Percentiles rank a stretch among this genome's conserved stretches.
These are phyloP conservation scores for Chrysoporthe puriensis DNA, from an alignment of 2,329 filamentous ascomycete genomes.

Conservation along the genomic window DNA sequence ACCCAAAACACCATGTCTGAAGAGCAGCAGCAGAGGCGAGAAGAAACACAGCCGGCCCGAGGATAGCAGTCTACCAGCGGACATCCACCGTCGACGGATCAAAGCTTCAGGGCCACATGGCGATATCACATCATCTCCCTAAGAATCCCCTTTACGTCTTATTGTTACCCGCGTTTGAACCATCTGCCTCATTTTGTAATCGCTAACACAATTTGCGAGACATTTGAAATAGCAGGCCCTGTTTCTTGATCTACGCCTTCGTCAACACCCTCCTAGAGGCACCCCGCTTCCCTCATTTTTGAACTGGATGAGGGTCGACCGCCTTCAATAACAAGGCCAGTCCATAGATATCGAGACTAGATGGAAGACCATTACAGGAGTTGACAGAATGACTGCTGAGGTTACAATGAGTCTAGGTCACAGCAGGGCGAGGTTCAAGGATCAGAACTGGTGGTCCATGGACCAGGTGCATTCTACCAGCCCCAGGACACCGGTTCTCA, in stretches of 20 bases:
- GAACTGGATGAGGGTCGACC: background rate
- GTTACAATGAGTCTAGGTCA: background rate
- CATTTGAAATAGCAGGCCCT: background rate
- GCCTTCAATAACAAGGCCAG: background rate
- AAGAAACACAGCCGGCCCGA: background rate
- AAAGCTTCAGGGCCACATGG: background rate
- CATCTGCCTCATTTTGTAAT: background rate
- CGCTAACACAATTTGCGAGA: background rate
- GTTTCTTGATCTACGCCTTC: background rate
- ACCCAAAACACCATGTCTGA: background rate
- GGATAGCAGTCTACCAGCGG: background rate
- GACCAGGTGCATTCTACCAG: background rate
- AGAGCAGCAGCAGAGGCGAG: background rate
- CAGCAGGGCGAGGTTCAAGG: background rate
- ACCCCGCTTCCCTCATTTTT: background rate
- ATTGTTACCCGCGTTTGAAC: background rate
- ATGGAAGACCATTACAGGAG: too few relatives aligned
- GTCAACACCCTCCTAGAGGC: background rate
- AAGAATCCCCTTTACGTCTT: too few relatives aligned
- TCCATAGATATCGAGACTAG: background rate
- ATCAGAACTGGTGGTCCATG: background rate
- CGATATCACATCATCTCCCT: background rate
- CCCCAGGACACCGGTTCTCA: background rate
- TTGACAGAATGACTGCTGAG: background rate
- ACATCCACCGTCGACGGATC: background rate